phyloP scores from a whole-genome alignment of 163 green algal species.

The Picocystis sp. region DNA sequence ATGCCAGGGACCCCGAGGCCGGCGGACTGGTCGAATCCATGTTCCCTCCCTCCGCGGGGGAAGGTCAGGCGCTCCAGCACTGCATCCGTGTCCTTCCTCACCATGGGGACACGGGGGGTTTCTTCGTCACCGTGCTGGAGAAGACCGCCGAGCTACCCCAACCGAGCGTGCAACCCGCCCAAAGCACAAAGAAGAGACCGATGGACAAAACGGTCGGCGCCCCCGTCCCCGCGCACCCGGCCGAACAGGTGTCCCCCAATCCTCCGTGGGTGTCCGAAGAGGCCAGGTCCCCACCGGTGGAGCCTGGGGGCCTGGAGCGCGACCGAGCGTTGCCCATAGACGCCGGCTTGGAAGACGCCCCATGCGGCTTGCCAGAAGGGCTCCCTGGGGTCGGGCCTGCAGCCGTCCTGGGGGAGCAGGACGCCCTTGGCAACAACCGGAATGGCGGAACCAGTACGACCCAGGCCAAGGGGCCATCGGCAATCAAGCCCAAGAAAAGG shows the following conservation, averaged over 20 bases:
- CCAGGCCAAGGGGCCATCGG: not conserved
- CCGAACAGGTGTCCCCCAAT: too few species aligned
- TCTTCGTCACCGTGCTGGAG: slow-evolving; percentile 88
- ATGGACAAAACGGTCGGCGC: too few species aligned
- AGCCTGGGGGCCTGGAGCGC: too few species aligned
- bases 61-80: slow-evolving; percentile 53
- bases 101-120: slow-evolving; percentile 88
- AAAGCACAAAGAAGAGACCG: too few species aligned
- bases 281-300: too few species aligned
- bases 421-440: not conserved
- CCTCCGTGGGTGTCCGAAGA: too few species aligned
- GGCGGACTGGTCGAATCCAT: slow-evolving; percentile 20
- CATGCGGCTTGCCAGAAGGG: too few species aligned
- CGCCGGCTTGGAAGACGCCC: too few species aligned
- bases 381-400: too few species aligned
- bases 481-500: slow-evolving; percentile 8
- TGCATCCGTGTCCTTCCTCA: slow-evolving; percentile 95
- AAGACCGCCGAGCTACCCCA: slow-evolving; percentile 43
- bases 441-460: not conserved
- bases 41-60: slow-evolving; percentile 30
- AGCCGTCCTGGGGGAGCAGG: not conserved
- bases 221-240: too few species aligned
- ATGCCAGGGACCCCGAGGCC: not conserved
- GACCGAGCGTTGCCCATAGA: too few species aligned
- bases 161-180: too few species aligned